These are phyloP conservation scores for Podaxis sp. DNA, from an alignment of 768 basidiomycete genomes.

Conservation along the genomic window DNA sequence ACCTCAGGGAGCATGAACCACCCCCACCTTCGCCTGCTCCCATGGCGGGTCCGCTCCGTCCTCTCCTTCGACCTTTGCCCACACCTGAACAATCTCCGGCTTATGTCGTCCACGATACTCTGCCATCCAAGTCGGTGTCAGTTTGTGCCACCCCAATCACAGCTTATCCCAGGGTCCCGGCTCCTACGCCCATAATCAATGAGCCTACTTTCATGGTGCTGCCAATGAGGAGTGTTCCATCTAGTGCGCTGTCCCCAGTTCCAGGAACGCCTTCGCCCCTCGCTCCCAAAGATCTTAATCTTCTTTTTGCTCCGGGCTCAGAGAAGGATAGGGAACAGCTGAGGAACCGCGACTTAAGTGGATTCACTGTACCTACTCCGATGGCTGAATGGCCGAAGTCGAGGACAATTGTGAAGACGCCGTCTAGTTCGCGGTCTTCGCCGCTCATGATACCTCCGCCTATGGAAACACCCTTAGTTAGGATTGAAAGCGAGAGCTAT, in stretches of 20 bases:
- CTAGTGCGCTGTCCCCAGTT: constrained; percentile 22
- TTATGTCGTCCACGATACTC: constrained; percentile 23
- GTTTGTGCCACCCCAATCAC: constrained; percentile 28
- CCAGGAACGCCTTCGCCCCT: constrained; percentile 41
- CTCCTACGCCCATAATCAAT: constrained; percentile 29
- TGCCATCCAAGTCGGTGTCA: constrained; percentile 16
- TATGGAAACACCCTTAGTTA: constrained; percentile 14
- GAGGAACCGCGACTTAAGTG: constrained; percentile 43
- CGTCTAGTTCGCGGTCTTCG: constrained; percentile 5
- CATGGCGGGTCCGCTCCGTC: constrained; percentile 43
- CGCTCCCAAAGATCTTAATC: constrained; percentile 48
- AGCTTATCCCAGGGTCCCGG: constrained; percentile 28
- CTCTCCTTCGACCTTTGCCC: constrained; percentile 50
- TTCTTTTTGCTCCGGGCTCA: constrained; percentile 43
- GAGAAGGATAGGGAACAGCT: constrained; percentile 40
- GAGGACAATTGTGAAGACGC: constrained; percentile 13
- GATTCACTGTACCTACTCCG: constrained; percentile 27
- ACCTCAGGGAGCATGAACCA: constrained; percentile 36
- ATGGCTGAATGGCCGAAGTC: constrained; percentile 22
- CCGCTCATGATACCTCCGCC: constrained; percentile 12
- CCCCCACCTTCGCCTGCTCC: constrained; percentile 29
- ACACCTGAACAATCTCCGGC: constrained; percentile 47
- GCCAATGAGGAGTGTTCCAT: constrained; percentile 15
- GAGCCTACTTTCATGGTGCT: constrained; percentile 13
- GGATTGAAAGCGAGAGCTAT: constrained; percentile 28